phyloP scores from a whole-genome alignment of 805 yeast species.

The Hanseniaspora hatyaiensis region DNA sequence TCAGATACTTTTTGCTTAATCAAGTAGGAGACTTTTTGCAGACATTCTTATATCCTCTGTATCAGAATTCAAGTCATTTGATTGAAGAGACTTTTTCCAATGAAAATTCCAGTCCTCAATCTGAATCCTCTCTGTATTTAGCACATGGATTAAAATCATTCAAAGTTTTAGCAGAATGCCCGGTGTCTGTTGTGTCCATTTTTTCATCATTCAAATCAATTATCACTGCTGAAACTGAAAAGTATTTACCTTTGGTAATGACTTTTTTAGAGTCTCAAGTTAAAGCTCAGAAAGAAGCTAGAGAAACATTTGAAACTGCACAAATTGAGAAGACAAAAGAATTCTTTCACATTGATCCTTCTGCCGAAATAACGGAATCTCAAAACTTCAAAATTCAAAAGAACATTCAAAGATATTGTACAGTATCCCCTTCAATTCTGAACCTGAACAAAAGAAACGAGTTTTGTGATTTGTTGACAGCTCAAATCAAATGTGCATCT shows the following conservation, averaged over 20 bases:
- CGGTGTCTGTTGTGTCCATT: constrained; percentile 87
- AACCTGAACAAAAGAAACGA: constrained; percentile 62
- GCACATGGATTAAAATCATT: constrained; percentile 58
- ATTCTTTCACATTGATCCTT: background rate
- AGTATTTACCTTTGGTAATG: constrained; percentile 71
- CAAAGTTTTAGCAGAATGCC: constrained; percentile 89
- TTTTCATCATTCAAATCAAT: constrained; percentile 76
- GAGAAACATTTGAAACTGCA: constrained; percentile 49
- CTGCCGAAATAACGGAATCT: background rate
- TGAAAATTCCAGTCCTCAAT: background rate
- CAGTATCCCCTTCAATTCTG: constrained; percentile 63
- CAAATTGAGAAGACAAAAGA: constrained; percentile 57
- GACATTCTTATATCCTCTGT: constrained; percentile 54
- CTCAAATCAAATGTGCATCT: constrained; percentile 93
- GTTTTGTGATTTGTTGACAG: constrained; percentile 77
- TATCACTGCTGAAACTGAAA: constrained; percentile 58
- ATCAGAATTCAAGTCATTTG: constrained; percentile 64
- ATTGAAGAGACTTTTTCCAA: constrained; percentile 52
- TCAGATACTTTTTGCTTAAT: constrained; percentile 52
- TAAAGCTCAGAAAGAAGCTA: constrained; percentile 62
- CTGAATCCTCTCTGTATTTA: constrained; percentile 23
- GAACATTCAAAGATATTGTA: constrained; percentile 47
- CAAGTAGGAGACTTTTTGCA: constrained; percentile 71
- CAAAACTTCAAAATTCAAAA: constrained; percentile 24
- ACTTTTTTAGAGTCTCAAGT: constrained; percentile 66